These are phyloP conservation scores for Termitomyces heimii DNA, from an alignment of 768 basidiomycete species.

Conservation along the genomic window DNA sequence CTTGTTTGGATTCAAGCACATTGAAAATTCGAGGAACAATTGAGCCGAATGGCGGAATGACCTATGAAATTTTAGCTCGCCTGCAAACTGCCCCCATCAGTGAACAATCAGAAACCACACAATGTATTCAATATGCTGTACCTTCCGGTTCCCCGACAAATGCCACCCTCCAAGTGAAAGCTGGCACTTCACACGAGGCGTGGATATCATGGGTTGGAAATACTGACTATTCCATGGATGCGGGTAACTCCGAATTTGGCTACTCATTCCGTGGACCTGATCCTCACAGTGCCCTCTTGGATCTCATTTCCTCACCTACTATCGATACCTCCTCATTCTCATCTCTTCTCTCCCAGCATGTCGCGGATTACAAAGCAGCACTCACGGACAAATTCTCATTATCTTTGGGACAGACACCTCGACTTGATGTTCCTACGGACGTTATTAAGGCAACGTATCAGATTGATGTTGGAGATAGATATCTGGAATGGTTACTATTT, in stretches of 20 bases:
- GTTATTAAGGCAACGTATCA: constrained; percentile 46
- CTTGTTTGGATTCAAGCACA: constrained; percentile 52
- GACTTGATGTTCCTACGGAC: constrained; percentile 51
- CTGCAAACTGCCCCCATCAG: constrained; percentile 22
- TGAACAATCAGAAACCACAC: constrained; percentile 14
- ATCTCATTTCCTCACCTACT: constrained; percentile 26
- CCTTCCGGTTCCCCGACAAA: constrained; percentile 29
- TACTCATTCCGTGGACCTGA: constrained; percentile 64
- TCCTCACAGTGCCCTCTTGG: constrained; percentile 43
- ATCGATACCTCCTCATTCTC: constrained; percentile 25
- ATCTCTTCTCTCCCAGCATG: constrained; percentile 39
- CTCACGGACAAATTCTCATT: constrained; percentile 46
- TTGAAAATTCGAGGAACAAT: constrained; percentile 49
- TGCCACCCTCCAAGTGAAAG: constrained; percentile 38
- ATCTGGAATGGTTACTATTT: constrained; percentile 71
- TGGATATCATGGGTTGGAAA: constrained; percentile 75
- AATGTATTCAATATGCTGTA: constrained; percentile 27
- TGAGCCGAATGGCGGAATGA: constrained; percentile 48
- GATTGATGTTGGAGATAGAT: constrained; percentile 49
- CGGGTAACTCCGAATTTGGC: constrained; percentile 46
- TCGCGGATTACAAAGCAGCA: constrained; percentile 40
- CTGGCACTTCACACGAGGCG: constrained; percentile 37
- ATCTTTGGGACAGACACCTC: constrained; percentile 52
- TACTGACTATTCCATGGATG: constrained; percentile 60
- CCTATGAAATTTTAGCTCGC: constrained; percentile 59